Evolutionary conservation across 202 grass and related monocot species (phyloP).

Genomic region (Bolboschoenoplectus hybrid): DNA sequence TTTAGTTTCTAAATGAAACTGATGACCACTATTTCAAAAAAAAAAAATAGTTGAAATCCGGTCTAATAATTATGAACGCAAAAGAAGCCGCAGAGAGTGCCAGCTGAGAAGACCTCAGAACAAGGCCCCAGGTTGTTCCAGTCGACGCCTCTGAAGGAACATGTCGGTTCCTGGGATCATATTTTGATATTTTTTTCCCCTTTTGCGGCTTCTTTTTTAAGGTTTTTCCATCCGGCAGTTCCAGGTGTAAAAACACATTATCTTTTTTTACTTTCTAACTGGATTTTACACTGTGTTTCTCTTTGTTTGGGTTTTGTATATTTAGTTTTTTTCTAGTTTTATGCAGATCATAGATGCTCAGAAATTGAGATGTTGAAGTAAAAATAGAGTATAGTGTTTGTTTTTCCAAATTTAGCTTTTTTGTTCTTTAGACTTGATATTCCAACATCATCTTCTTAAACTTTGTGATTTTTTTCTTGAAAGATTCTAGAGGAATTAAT

Average conservation of each 20-base stretch:
- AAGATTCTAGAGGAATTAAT: neutral
- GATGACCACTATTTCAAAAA: no score
- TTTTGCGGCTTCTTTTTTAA: neutral
- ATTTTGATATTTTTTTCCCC: slow-evolving; percentile 2
- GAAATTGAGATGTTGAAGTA: slow-evolving; percentile 2
- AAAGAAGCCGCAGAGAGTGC: neutral
- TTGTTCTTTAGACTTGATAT: slow-evolving; percentile 1
- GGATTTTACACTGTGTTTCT: neutral
- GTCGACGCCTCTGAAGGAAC: neutral
- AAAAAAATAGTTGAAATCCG: neutral
- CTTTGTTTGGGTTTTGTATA: slow-evolving; percentile 11
- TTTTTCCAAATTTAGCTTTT: slow-evolving; percentile 1
- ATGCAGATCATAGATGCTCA: neutral
- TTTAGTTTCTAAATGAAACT: no score
- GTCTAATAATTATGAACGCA: slow-evolving; percentile 15
- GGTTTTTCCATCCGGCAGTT: neutral
- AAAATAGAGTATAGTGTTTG: neutral
- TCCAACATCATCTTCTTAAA: neutral
- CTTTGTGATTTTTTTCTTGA: neutral
- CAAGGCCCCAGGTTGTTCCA: neutral
- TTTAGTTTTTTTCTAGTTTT: slow-evolving; percentile 20
- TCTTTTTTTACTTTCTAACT: no score
- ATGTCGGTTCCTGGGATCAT: slow-evolving; percentile 13
- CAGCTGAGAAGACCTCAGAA: slow-evolving; percentile 11
- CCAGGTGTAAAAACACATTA: neutral